Percentiles rank a stretch among this genome's conserved stretches.
These are phyloP conservation scores for Xerocomus nothofagi DNA, from an alignment of 1,284 basidiomycete genomes.

Conservation along the genomic window DNA sequence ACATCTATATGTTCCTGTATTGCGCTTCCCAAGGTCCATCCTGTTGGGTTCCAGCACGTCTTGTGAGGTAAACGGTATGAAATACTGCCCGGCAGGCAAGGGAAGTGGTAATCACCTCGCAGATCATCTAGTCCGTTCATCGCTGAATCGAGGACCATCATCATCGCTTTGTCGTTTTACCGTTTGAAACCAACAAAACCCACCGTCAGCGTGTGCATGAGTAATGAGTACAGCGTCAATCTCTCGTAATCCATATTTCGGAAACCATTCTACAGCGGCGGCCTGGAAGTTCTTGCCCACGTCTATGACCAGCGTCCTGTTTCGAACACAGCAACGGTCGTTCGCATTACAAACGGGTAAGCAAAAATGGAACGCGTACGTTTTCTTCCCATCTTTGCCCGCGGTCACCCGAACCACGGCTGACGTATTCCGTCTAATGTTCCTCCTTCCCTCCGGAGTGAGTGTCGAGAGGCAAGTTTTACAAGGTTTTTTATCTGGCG, in stretches of 20 bases:
- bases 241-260: slow-evolving; percentile 65
- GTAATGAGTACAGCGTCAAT: slow-evolving; percentile 81
- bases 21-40: slow-evolving; percentile 67
- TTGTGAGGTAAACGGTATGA: slow-evolving; percentile 4
- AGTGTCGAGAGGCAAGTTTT: slow-evolving; percentile 68
- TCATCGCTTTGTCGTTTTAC: background rate
- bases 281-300: slow-evolving; percentile 80
- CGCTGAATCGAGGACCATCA: slow-evolving; percentile 42
- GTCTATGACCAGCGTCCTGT: slow-evolving; percentile 74
- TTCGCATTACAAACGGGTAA: background rate
- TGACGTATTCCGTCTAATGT: slow-evolving; percentile 75
- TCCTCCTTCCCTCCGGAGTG: slow-evolving; percentile 66
- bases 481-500: slow-evolving; percentile 50
- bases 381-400: slow-evolving; percentile 48
- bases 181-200: slow-evolving; percentile 20
- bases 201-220: slow-evolving; percentile 78
- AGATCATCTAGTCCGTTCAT: slow-evolving; percentile 85
- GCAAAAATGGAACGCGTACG: slow-evolving; percentile 43
- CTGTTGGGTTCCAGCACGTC: slow-evolving; percentile 37
- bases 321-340: slow-evolving; percentile 1
- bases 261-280: slow-evolving; percentile 78
- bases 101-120: slow-evolving; percentile 48
- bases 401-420: slow-evolving; percentile 53
- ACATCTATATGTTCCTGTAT: slow-evolving; percentile 76
- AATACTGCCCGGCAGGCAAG: background rate